These are phyloP conservation scores for Kokia cookei DNA, from an alignment of 441 rosid genomes.

Conservation along the genomic window DNA sequence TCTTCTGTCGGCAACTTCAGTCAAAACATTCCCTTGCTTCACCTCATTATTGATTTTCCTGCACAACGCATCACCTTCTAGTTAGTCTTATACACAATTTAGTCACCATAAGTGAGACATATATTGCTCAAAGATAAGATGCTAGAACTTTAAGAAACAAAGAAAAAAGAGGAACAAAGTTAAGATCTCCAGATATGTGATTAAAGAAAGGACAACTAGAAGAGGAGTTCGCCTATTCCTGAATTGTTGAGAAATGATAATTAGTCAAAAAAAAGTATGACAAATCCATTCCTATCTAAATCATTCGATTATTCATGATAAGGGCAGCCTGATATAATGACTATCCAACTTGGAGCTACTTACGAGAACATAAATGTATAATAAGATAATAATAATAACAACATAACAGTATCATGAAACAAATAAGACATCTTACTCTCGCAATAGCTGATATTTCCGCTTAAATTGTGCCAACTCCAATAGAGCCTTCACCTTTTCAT, in stretches of 20 bases:
- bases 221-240: not conserved
- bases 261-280: not conserved
- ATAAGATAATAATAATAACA: not conserved
- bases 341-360: not conserved
- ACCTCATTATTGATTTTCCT: slow-evolving; percentile 47
- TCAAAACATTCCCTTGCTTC: slow-evolving; percentile 14
- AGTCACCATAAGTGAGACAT: not conserved
- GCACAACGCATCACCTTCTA: slow-evolving; percentile 9
- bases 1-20: slow-evolving; percentile 29
- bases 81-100: not conserved
- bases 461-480: slow-evolving; percentile 81
- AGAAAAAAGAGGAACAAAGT: not conserved
- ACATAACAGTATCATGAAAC: not conserved
- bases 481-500: slow-evolving; percentile 93
- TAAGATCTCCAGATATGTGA: not conserved
- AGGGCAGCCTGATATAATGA: not conserved
- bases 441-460: slow-evolving; percentile 59
- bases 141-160: not conserved
- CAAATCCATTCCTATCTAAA: not conserved
- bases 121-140: not conserved
- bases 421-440: slow-evolving; percentile 50
- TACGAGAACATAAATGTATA: not conserved
- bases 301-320: not conserved
- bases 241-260: not conserved
- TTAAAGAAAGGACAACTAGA: not conserved